These are phyloP conservation scores for Simplicillium sp. DNA, from an alignment of 2,329 filamentous ascomycete species.

Conservation along the genomic window DNA sequence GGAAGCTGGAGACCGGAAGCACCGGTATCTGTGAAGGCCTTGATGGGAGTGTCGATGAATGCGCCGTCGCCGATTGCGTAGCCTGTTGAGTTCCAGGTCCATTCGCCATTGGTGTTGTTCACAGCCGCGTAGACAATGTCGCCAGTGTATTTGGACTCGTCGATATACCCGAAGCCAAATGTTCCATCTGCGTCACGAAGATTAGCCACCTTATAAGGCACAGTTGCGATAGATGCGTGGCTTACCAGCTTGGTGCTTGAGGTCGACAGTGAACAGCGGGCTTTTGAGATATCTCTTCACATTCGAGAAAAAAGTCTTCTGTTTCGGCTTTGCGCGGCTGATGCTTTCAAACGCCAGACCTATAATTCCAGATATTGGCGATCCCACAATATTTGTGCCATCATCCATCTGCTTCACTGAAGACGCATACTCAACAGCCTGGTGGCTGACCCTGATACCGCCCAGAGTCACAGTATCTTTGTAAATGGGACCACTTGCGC, in stretches of 20 bases:
- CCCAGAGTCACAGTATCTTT: slow-evolving; percentile 19
- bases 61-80: background rate
- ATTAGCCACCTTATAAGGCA: too few species aligned
- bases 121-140: background rate
- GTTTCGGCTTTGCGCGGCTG: slow-evolving; percentile 18
- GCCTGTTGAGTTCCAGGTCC: background rate
- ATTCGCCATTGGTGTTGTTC: background rate
- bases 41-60: background rate
- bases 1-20: background rate
- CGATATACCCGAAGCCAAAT: background rate
- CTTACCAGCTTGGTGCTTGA: slow-evolving; percentile 6
- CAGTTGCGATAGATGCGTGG: too few species aligned
- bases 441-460: slow-evolving; percentile 14
- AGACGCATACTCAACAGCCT: slow-evolving; percentile 20
- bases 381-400: background rate
- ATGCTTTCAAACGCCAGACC: slow-evolving; percentile 12
- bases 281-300: slow-evolving; percentile 8
- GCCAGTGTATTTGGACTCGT: background rate
- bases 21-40: background rate
- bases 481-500: slow-evolving; percentile 20
- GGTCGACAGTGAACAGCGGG: slow-evolving; percentile 9
- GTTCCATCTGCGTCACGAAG: background rate
- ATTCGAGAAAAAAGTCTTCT: slow-evolving; percentile 16
- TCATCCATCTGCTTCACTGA: slow-evolving; percentile 16
- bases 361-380: background rate